These are phyloP conservation scores for Clitopilus hobsonii DNA, from an alignment of 768 basidiomycete species.

Conservation along the genomic window DNA sequence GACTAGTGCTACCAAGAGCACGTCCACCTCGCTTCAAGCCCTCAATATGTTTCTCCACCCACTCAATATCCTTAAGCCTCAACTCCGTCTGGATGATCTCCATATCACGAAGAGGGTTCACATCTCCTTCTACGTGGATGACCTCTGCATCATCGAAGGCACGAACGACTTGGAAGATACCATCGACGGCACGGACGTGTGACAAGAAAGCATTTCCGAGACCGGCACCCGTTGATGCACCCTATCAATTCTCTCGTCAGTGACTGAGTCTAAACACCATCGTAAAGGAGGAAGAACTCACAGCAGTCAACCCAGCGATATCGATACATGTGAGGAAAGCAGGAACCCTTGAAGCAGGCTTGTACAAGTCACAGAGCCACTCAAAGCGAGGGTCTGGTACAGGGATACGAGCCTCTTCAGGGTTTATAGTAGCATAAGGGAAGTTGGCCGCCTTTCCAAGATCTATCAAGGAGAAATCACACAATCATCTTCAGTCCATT, in stretches of 20 bases:
- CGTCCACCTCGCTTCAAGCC: constrained; percentile 69
- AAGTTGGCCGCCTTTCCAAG: constrained; percentile 96
- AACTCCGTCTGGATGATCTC: constrained; percentile 94
- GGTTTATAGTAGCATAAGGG: constrained; percentile 92
- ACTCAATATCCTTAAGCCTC: constrained; percentile 95
- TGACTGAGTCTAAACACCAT: neutral
- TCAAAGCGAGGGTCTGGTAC: constrained; percentile 94
- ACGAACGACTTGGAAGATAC: constrained; percentile 97
- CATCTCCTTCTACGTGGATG: constrained; percentile 98
- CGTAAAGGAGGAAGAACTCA: constrained; percentile 28
- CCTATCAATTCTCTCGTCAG: constrained; percentile 33
- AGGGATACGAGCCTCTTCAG: constrained; percentile 93
- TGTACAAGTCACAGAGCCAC: constrained; percentile 90
- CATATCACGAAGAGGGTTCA: constrained; percentile 95
- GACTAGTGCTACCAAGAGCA: constrained; percentile 63
- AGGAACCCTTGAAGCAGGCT: constrained; percentile 82
- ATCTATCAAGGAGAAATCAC: constrained; percentile 35
- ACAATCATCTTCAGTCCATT: neutral
- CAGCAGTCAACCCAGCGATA: constrained; percentile 95
- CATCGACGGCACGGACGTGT: constrained; percentile 96
- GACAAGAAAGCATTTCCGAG: constrained; percentile 97
- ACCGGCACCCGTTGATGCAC: constrained; percentile 96
- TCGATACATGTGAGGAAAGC: constrained; percentile 98
- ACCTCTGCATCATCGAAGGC: constrained; percentile 99
- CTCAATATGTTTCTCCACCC: constrained; percentile 92